Conservation (phyloP, 2,329 filamentous ascomycete species). For the Coccinonectria pachysandricola region DNA sequence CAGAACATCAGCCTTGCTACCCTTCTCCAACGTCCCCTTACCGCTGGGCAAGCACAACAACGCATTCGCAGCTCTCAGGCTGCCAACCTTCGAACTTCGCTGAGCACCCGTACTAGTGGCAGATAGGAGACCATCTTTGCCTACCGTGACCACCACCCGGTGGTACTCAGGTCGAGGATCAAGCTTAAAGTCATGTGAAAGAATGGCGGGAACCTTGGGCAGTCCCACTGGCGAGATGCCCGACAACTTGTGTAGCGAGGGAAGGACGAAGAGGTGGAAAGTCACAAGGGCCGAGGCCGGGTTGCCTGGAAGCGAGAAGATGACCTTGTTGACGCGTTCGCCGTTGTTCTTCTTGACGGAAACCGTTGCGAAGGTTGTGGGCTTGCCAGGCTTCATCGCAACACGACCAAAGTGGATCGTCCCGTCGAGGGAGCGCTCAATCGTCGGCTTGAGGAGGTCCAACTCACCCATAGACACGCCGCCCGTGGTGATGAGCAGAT, state of each 20-base stretch:
- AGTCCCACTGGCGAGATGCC: slow-evolving; percentile 61
- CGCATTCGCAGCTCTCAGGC: slow-evolving; percentile 80
- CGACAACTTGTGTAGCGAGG: slow-evolving; percentile 66
- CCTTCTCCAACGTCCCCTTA: slow-evolving; percentile 55
- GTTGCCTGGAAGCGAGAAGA: slow-evolving; percentile 91
- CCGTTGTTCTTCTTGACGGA: slow-evolving; percentile 52
- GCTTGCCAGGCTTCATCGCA: slow-evolving; percentile 96
- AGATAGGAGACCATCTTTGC: slow-evolving; percentile 55
- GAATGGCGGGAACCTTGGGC: slow-evolving; percentile 57
- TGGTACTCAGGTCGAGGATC: slow-evolving; percentile 88
- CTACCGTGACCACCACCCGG: slow-evolving; percentile 62
- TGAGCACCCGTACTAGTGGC: slow-evolving; percentile 83
- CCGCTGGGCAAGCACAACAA: slow-evolving; percentile 64
- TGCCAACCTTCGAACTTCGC: slow-evolving; percentile 81
- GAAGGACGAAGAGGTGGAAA: slow-evolving; percentile 87
- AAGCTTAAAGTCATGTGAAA: slow-evolving; percentile 63
- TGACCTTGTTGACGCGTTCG: slow-evolving; percentile 51
- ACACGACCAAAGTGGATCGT: slow-evolving; percentile 95
- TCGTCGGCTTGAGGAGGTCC: slow-evolving; percentile 90
- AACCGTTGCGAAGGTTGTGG: slow-evolving; percentile 90
- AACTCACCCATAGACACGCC: slow-evolving; percentile 98
- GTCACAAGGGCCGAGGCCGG: slow-evolving; percentile 89
- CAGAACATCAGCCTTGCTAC: slow-evolving; percentile 63
- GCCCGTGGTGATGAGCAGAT: slow-evolving; percentile 83
- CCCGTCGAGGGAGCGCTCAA: slow-evolving; percentile 80